Base-by-base conservation (phyloP, 768 basidiomycete species). In the Amyloporia xantha region DNA sequence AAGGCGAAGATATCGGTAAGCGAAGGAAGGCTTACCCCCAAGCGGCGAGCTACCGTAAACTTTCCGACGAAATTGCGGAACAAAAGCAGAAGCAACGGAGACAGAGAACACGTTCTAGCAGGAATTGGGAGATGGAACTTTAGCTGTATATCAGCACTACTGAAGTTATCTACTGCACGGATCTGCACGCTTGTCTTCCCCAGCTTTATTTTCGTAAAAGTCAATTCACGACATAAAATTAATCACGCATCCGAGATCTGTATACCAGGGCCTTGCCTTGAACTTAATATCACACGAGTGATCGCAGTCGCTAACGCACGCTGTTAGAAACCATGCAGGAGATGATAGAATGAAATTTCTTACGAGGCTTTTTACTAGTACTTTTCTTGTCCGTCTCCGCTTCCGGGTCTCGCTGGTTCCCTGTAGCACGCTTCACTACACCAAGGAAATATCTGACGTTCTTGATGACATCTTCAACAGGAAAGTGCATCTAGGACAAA, bases 221-320 rank as follows among this genome's bases (percentile, higher is more conserved):
- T n/a, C n/a, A n/a, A n/a, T n/a, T n/a, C n/a, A n/a, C n/a, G 30
- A 33, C 30, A 33, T 15, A 7, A 33, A 33, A 7, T 7, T 7
- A 7, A 33, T 66, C 76, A 88, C 52, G 78, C 72, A 71, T 93
- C 92, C 48, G 80, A 78, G 66, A 96, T 77, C 59, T 79, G 85
- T 64, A 96, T 93, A 13, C 88, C 86, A n/a, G 92, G 93, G 15
- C 91, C 91, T 57, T 85, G 84, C 24, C 78, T 78, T 21, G 91
- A 87, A 64, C 90, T 94, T 35, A 96, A 77, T 59, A 90, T 74
- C 20, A 93, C 86, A 55, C 81, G 82, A n/a, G 71, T 75, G 60
- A 96, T 89, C 7, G 81, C 72, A 30, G 84, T 90, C 44, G 81
- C 87, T 89, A 54, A 3, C 7, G 2, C 10, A 9, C 3, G n/a